These are phyloP conservation scores for Solanum lignicaule DNA, from an alignment of 257 asterid genomes.

Conservation along the genomic window DNA sequence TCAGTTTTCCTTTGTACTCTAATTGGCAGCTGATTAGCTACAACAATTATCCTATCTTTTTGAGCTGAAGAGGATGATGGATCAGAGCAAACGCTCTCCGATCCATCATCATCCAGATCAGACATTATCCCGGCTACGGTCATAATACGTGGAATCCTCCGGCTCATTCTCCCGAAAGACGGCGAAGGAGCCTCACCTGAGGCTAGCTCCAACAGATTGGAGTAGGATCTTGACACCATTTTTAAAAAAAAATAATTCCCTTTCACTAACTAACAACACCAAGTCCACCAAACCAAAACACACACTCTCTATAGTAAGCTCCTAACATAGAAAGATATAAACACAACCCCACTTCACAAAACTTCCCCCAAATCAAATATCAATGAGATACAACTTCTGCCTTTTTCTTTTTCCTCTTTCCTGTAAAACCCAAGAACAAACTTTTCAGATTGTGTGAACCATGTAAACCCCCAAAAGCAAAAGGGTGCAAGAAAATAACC, in stretches of 20 bases:
- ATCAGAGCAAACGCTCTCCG: conserved; percentile 53
- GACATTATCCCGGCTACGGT: conserved; percentile 82
- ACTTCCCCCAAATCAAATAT: conserved; percentile 2
- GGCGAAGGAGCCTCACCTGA: conserved; percentile 74
- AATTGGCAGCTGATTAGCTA: conserved; percentile 86
- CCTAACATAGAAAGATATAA: conserved; percentile 12
- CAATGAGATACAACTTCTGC: not conserved
- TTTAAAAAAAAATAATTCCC: not conserved
- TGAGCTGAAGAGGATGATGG: conserved; percentile 64
- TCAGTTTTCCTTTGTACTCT: conserved; percentile 52
- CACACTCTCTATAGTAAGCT: conserved; percentile 4
- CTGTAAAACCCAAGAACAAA: not conserved
- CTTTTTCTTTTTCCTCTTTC: not conserved
- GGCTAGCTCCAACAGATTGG: conserved; percentile 75
- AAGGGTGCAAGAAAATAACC: conserved; percentile 18
- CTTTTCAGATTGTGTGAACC: not conserved
- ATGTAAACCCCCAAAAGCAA: conserved; percentile 10
- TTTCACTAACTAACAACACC: conserved; percentile 9
- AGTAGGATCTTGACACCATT: conserved; percentile 87
- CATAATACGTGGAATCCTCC: conserved; percentile 75
- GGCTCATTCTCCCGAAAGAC: conserved; percentile 49
- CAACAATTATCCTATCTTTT: conserved; percentile 64
- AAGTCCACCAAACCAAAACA: conserved; percentile 14
- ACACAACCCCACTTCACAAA: not conserved
- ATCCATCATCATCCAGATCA: conserved; percentile 56